Conservation (phyloP, 78 protist species). For the Goniomonas avonlea region DNA sequence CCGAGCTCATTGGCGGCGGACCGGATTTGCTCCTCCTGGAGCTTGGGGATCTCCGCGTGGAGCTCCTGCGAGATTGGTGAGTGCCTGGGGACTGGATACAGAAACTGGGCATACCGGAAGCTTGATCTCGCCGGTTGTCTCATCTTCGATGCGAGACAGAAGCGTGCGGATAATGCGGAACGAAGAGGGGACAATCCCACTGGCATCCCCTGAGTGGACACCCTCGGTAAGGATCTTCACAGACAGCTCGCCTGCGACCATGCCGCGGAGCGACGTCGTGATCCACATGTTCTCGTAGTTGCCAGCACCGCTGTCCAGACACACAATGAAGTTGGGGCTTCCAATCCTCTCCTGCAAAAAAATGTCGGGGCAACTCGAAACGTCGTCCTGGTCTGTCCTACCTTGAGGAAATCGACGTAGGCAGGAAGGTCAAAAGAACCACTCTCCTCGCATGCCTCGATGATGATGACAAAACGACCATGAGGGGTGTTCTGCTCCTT, state of each 20-base stretch:
- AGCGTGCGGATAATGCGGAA: conserved; percentile 59
- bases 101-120: too few relatives aligned
- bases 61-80: too few relatives aligned
- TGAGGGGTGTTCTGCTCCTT: conserved; percentile 52
- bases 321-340: conserved; percentile 55
- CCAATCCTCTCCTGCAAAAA: conserved; percentile 34
- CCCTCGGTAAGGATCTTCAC: conserved; percentile 62
- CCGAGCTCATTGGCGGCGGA: conserved; percentile 55
- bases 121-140: conserved; percentile 58
- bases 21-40: conserved; percentile 48
- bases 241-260: conserved; percentile 49
- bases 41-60: conserved; percentile 62
- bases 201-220: conserved; percentile 41
- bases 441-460: conserved; percentile 76
- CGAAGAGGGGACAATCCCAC: conserved; percentile 76
- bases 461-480: conserved; percentile 57
- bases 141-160: conserved; percentile 63
- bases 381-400: too few relatives aligned
- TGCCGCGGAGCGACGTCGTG: conserved; percentile 68
- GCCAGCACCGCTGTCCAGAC: conserved; percentile 74
- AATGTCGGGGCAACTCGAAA: too few relatives aligned
- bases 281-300: conserved; percentile 66
- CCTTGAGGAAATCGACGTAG: too few relatives aligned
- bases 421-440: too few relatives aligned
- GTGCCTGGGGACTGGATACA: too few relatives aligned